These are phyloP conservation scores for Plasmodium inui DNA, from an alignment of 169 alveolate genomes.

Conservation along the genomic window DNA sequence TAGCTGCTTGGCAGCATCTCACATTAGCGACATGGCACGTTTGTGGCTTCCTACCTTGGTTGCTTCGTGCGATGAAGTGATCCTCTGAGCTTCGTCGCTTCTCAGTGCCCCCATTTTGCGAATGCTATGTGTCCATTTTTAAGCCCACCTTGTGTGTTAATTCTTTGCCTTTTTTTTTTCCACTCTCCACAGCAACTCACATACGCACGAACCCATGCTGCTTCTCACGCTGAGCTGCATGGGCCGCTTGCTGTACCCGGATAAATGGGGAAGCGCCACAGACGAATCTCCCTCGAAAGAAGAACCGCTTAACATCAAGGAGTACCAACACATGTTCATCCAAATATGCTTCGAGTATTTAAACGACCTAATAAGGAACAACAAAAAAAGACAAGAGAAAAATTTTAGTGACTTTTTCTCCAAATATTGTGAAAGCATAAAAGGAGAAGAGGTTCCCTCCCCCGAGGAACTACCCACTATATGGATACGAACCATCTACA, in stretches of 20 bases:
- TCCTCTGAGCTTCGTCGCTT: neutral
- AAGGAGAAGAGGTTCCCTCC: neutral
- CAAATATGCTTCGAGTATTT: conserved; percentile 56
- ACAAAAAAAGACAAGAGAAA: conserved; percentile 23
- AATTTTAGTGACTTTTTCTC: conserved; percentile 12
- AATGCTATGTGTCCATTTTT: neutral
- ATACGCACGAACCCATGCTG: conserved; percentile 32
- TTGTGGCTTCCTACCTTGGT: neutral
- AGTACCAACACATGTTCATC: conserved; percentile 23
- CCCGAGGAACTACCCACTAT: neutral
- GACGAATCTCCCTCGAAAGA: neutral
- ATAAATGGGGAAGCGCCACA: neutral
- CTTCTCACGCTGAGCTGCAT: conserved; percentile 18
- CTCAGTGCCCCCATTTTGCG: neutral
- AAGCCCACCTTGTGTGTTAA: neutral
- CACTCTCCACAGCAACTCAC: conserved; percentile 2
- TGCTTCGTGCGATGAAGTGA: neutral
- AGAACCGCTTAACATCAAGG: conserved; percentile 25
- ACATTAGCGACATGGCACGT: neutral
- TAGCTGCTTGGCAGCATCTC: neutral
- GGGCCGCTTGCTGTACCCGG: conserved; percentile 19
- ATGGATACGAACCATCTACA: neutral
- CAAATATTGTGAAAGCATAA: conserved; percentile 9
- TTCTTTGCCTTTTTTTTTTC: neutral
- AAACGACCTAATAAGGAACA: conserved; percentile 42